Base-by-base conservation (phyloP, 805 yeast genomes). In the Candida golubevii region DNA sequence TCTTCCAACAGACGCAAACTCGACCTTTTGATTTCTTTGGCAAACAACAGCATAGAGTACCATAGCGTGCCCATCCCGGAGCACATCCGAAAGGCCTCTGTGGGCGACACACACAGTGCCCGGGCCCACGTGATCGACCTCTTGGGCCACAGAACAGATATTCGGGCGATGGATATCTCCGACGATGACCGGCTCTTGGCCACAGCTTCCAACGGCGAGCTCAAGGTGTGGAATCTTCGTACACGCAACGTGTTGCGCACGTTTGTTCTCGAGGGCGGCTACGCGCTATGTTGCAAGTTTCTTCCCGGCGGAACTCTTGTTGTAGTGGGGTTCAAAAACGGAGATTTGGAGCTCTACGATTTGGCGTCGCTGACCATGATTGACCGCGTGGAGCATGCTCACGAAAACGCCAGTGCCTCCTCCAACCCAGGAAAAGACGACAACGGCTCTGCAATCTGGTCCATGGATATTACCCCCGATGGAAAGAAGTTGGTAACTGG, bases 291-390 rank as follows among this genome's bases (percentile, higher is more conserved):
- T 47, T 75, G 86, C 48, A 78, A 80, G 56, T 89, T 93, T 56
- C 71, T 93, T 43, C 98, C 98, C 0, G 98, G 98, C 51, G 97
- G 95, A 44, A 73, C 89, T 1, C 71, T 93, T 47, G 82, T 91
- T 28, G 87, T 88, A 12, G 79, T 88, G 7, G 98, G 97, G 34
- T 88, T 93, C 48, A 88, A 89, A 61, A 79, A 80, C 48, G 99
- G 99, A 37, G 80, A 79, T 44, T 65, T 93, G 42, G 91, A 87
- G 57, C 70, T 93, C 37, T 86, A 84, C 59, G 99, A 93, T 63
- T 77, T 93, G 44, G 86, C 96, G 0, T 78, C 89, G 1, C 86
- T 97, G 0, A 73, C 89, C 0, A 63, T 86, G 50, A 63, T 93
- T 5, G 86, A 83, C 49, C 69, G 79, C 26, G 75, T 85, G 8